These are phyloP conservation scores for Penicillium italicum DNA, from an alignment of 2,329 filamentous ascomycete species.

Conservation along the genomic window DNA sequence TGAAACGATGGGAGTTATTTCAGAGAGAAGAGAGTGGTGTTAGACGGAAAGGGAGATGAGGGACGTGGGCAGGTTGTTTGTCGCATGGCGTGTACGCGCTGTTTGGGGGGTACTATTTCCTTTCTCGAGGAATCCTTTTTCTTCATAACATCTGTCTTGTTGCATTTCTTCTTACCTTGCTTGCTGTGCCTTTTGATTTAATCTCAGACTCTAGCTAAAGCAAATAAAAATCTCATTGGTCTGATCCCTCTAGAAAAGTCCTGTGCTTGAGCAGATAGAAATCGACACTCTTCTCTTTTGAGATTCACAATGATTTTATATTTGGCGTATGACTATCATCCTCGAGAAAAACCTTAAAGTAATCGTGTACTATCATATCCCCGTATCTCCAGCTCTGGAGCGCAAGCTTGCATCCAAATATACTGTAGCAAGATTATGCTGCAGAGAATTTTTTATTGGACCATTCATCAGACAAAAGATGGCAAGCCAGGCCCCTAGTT, in stretches of 20 bases:
- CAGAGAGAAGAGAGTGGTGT: not conserved
- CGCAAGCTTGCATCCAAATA: not conserved
- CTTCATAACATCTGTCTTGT: not conserved
- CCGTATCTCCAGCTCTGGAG: not conserved
- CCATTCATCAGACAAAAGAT: no score
- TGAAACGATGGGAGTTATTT: not conserved
- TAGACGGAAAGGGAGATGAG: not conserved
- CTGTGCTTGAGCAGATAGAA: not conserved
- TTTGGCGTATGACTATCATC: not conserved
- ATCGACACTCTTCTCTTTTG: not conserved
- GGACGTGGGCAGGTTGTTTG: not conserved
- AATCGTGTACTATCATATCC: not conserved
- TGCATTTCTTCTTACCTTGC: not conserved
- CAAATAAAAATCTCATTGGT: no score
- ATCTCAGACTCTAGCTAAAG: not conserved
- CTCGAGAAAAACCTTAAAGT: not conserved
- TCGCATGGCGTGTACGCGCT: not conserved
- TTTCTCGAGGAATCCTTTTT: no score
- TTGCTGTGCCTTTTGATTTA: not conserved
- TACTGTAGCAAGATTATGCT: not conserved
- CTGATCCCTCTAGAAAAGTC: not conserved
- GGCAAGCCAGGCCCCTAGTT: no score
- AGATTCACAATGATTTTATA: not conserved
- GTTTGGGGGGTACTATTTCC: not conserved
- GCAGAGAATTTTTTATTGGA: no score